Evolutionary conservation across 2,329 filamentous ascomycete genomes (phyloP).

Genomic region (Polychaeton citri): DNA sequence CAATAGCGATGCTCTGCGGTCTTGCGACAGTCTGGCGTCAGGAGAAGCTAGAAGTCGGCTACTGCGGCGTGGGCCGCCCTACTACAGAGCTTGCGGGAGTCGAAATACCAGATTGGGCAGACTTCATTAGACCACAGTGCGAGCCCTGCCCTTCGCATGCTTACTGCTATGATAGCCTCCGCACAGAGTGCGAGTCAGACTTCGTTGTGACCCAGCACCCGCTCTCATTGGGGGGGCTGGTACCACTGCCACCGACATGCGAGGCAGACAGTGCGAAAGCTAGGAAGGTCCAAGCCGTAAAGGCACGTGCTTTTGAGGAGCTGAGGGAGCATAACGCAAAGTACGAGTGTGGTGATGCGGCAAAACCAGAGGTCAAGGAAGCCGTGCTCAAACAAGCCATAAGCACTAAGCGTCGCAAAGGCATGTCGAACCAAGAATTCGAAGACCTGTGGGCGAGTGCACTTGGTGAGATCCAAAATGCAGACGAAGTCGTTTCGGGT

Average conservation of each 20-base stretch:
- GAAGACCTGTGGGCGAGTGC: constrained; percentile 73
- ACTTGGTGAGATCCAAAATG: constrained; percentile 53
- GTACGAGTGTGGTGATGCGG: constrained; percentile 72
- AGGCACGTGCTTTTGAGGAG: constrained; percentile 75
- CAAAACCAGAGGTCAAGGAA: constrained; percentile 53
- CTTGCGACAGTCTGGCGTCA: constrained; percentile 79
- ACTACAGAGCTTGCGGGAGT: constrained; percentile 46
- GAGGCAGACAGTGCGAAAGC: constrained; percentile 91
- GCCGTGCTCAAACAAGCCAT: constrained; percentile 66
- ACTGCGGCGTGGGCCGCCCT: constrained; percentile 68
- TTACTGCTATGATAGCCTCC: constrained; percentile 68
- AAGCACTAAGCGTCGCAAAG: constrained; percentile 61
- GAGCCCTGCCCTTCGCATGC: constrained; percentile 85
- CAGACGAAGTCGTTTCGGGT: constrained; percentile 46
- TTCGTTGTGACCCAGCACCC: constrained; percentile 80
- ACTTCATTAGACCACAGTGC: constrained; percentile 63
- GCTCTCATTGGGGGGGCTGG: constrained; percentile 61
- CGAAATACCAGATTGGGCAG: constrained; percentile 59
- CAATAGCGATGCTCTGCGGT: constrained; percentile 55
- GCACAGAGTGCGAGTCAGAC: constrained; percentile 69
- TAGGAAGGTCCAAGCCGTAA: constrained; percentile 71
- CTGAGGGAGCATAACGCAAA: constrained; percentile 74
- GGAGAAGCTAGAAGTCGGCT: constrained; percentile 92
- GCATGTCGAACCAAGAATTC: constrained; percentile 77
- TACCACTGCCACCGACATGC: constrained; percentile 82